Evolutionary conservation across 1,284 basidiomycete genomes (phyloP), one percentile per base, ranked within the genome.

Genomic region (Apiotrichum mycotoxinovorans): DNA sequence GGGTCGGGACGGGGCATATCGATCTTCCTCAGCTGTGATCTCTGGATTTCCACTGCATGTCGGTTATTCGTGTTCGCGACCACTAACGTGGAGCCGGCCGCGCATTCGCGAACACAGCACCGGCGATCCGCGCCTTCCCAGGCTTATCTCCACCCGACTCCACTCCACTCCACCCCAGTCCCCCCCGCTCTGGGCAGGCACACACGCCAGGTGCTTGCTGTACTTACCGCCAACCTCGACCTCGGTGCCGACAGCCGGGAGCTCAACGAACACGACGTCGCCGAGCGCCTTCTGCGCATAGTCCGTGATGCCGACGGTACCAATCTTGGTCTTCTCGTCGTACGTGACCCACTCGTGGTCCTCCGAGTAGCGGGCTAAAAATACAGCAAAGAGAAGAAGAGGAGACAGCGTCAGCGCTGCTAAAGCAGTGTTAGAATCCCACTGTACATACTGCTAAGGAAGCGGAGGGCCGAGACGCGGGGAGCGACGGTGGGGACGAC

Each of bases 241-340:
- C 64, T 84, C 78, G 2, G 83, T 81, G 11, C 88, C 91, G n/a
- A 83, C 74, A 15, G 77, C 67, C 3, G 92, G 91, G 54, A 98
- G 83, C 77, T 98, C 96, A 55, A 98, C 92, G 79, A 92, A 99
- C 49, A 98, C 95, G 56, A 98, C 92, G 76, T 99, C 96, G 26
- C 95, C 96, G 4, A 99, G 83, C 51, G 87, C 86, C 56, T 86
- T 84, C 76, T 98, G 93, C 4, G 95, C 95, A 74, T 97, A 90
- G 75, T 97, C 83, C 22, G 96, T 98, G 74, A 99, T 93, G 44
- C 86, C 86, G 43, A 98, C 82, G 10, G 84, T 88, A 42, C 92
- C 96, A 51, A 93, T 69, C 57, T 87, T 86, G 44, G 88, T 89
- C 48, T 79, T 75, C 60, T 88, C 84, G 75, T 98, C 93, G 74